These are phyloP conservation scores for Pyrus bretschneideri DNA, from an alignment of 306 rosid genomes.

Conservation along the genomic window DNA sequence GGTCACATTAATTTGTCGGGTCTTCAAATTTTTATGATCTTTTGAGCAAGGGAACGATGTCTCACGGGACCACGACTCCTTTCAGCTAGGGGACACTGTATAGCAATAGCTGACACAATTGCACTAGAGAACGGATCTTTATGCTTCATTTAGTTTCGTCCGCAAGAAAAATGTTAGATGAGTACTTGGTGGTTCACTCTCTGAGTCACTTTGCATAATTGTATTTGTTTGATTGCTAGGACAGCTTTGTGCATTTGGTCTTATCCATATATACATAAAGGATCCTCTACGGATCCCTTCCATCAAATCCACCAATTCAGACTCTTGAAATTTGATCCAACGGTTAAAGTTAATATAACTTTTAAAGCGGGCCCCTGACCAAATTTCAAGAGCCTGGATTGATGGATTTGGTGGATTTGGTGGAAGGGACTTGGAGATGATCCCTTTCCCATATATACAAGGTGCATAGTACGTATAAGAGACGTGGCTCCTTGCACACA, in stretches of 20 bases:
- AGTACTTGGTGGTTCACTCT: too few species aligned
- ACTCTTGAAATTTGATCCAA: too few species aligned
- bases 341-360: too few species aligned
- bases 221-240: background rate
- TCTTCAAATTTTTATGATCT: background rate
- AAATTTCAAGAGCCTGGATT: too few species aligned
- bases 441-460: too few species aligned
- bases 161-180: background rate
- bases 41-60: background rate
- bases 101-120: background rate
- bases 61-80: background rate
- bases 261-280: too few species aligned
- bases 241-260: background rate
- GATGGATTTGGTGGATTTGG: too few species aligned
- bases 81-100: background rate
- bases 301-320: too few species aligned
- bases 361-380: too few species aligned
- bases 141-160: background rate
- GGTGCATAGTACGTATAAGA: background rate
- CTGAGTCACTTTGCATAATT: background rate
- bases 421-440: too few species aligned
- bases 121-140: background rate
- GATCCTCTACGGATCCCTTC: too few species aligned
- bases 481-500: slow-evolving; percentile 5
- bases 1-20: background rate